These are phyloP conservation scores for Pythium biforme DNA, from an alignment of 352 stramenopile genomes.

Conservation along the genomic window DNA sequence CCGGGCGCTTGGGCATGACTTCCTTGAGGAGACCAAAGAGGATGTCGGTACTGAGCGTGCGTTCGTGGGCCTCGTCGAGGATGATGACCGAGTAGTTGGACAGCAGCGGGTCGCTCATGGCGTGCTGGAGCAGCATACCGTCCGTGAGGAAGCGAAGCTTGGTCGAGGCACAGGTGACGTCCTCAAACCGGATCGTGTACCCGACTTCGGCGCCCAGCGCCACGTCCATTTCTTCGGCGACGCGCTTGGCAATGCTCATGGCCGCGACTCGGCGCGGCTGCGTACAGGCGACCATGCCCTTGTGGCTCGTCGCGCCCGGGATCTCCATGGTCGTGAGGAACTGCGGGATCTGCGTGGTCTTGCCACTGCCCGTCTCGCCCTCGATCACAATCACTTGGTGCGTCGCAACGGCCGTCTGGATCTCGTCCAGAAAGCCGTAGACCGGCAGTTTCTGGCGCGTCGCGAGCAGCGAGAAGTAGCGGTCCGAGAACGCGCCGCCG, in stretches of 20 bases:
- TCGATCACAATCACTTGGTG: conserved; percentile 97
- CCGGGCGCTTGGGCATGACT: conserved; percentile 89
- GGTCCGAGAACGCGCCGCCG: conserved; percentile 78
- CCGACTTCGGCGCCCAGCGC: conserved; percentile 96
- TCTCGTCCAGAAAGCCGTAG: conserved; percentile 96
- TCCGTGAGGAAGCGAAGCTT: conserved; percentile 82
- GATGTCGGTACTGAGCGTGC: conserved; percentile 97
- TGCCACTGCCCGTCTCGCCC: conserved; percentile 97
- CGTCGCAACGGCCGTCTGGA: conserved; percentile 94
- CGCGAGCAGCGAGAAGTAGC: conserved; percentile 92
- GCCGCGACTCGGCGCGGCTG: conserved; percentile 98
- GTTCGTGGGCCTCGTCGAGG: conserved; percentile 98
- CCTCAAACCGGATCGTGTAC: conserved; percentile 99
- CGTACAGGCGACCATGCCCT: conserved; percentile 93
- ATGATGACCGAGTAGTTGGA: conserved; percentile 96
- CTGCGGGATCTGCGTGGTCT: conserved; percentile 97
- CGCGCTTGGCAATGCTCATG: conserved; percentile 96
- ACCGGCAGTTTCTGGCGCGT: conserved; percentile 97
- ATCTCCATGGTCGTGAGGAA: conserved; percentile 88
- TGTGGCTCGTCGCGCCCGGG: conserved; percentile 51
- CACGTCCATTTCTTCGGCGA: conserved; percentile 99
- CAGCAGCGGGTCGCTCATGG: conserved; percentile 95
- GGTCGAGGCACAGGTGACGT: conserved; percentile 89
- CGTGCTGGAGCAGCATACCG: conserved; percentile 97
- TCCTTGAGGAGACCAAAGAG: conserved; percentile 98